phyloP scores from a whole-genome alignment of 2,329 filamentous ascomycete genomes.

The Paraphoma sp. region DNA sequence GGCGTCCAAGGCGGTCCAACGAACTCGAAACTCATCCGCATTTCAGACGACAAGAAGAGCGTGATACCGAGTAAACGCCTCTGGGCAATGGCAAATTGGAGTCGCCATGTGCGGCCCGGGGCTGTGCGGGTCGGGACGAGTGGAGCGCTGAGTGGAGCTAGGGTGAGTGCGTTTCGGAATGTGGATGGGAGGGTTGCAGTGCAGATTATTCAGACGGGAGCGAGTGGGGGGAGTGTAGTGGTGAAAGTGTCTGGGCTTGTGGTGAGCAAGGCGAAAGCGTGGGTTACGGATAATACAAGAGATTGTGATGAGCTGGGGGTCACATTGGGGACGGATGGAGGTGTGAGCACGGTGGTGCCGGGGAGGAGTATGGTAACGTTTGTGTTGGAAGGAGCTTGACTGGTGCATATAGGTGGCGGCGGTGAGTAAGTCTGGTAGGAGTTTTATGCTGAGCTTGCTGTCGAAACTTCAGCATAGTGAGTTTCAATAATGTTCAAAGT shows the following conservation, averaged over 20 bases:
- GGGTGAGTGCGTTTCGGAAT: constrained; percentile 44
- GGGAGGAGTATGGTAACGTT: constrained; percentile 37
- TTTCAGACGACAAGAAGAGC: constrained; percentile 40
- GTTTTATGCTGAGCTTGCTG: too few species aligned
- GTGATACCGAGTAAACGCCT: constrained; percentile 45
- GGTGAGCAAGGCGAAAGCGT: constrained; percentile 38
- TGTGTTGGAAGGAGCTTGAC: constrained; percentile 19
- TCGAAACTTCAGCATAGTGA: too few species aligned
- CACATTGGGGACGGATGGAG: constrained; percentile 24
- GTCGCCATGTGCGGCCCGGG: constrained; percentile 47
- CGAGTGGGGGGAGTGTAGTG: constrained; percentile 13
- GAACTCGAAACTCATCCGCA: constrained; percentile 45
- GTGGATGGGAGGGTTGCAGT: constrained; percentile 43
- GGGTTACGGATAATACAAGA: constrained; percentile 47
- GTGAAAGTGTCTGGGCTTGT: constrained; percentile 39
- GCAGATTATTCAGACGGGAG: constrained; percentile 46
- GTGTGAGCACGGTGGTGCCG: constrained; percentile 27
- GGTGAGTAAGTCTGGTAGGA: neutral
- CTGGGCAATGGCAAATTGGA: constrained; percentile 53
- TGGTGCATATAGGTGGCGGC: neutral
- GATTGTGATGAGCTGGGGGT: constrained; percentile 25
- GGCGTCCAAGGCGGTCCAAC: constrained; percentile 51
- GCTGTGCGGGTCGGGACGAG: constrained; percentile 45
- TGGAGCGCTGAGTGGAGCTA: constrained; percentile 36
- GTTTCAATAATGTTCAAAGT: too few species aligned